Conservation (phyloP, 2,329 filamentous ascomycete genomes). For the Penicillium frequentans region DNA sequence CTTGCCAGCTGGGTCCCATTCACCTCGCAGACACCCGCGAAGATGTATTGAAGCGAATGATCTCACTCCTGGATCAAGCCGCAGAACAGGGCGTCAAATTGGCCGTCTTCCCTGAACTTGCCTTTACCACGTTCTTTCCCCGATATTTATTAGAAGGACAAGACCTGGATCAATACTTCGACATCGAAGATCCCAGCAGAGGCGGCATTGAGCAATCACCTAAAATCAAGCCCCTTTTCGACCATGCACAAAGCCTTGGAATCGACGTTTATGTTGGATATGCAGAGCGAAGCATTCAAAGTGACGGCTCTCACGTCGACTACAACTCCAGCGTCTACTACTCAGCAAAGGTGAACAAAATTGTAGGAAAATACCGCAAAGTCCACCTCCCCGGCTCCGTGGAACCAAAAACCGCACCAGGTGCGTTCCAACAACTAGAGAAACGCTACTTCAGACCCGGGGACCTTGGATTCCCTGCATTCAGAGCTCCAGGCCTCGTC, state of each 20-base stretch:
- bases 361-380: slow-evolving; percentile 57
- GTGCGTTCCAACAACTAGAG: slow-evolving; percentile 55
- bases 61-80: slow-evolving; percentile 51
- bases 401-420: slow-evolving; percentile 52
- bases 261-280: slow-evolving; percentile 57
- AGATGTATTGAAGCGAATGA: slow-evolving; percentile 50
- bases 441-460: slow-evolving; percentile 57
- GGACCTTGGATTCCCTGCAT: slow-evolving; percentile 55
- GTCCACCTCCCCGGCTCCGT: slow-evolving; percentile 55
- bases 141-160: slow-evolving; percentile 47
- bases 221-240: slow-evolving; percentile 51
- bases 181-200: slow-evolving; percentile 40
- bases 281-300: slow-evolving; percentile 46
- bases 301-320: slow-evolving; percentile 38
- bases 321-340: slow-evolving; percentile 57
- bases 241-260: slow-evolving; percentile 46
- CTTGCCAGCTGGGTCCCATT: slow-evolving; percentile 55
- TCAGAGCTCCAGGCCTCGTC: slow-evolving; percentile 52
- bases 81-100: slow-evolving; percentile 48
- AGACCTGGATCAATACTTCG: slow-evolving; percentile 53
- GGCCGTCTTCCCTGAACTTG: slow-evolving; percentile 56
- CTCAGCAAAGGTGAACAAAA: slow-evolving; percentile 42
- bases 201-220: slow-evolving; percentile 35
- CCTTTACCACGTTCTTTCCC: slow-evolving; percentile 60
- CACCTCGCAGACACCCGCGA: slow-evolving; percentile 43